Conservation (phyloP, 176 grass and related monocot genomes). For the Canna indica region DNA sequence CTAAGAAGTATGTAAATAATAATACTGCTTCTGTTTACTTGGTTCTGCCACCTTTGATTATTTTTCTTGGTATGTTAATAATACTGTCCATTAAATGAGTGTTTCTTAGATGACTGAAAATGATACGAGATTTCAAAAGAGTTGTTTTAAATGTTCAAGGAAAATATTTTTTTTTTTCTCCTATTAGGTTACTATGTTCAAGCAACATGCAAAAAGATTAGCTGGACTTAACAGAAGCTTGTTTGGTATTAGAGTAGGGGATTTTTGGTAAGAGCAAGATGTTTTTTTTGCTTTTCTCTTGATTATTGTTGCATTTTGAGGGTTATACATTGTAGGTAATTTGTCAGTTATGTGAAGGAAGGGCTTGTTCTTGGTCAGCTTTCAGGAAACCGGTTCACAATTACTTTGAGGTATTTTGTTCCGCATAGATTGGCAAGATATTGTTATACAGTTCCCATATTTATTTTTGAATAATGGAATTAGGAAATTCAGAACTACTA, state of each 20-base stretch:
- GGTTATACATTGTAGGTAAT: slow-evolving; percentile 25
- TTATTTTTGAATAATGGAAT: slow-evolving; percentile 19
- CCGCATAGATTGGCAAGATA: neutral
- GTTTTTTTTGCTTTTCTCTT: slow-evolving; percentile 6
- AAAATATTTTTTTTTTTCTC: slow-evolving; percentile 25
- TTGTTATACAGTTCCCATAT: slow-evolving; percentile 10
- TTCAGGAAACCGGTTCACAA: slow-evolving; percentile 77
- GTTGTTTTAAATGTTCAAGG: neutral
- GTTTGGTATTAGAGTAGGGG: slow-evolving; percentile 87
- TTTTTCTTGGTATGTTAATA: too few species aligned
- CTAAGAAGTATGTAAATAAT: too few species aligned
- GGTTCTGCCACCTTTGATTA: too few species aligned
- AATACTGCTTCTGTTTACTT: too few species aligned
- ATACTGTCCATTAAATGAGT: neutral
- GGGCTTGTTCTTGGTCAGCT: slow-evolving; percentile 93
- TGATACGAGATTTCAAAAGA: neutral
- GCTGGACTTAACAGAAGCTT: slow-evolving; percentile 75
- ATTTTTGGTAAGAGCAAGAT: slow-evolving; percentile 53
- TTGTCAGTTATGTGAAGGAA: slow-evolving; percentile 72
- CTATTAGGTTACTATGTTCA: slow-evolving; percentile 81
- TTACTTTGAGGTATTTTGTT: slow-evolving; percentile 67
- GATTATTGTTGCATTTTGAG: slow-evolving; percentile 13
- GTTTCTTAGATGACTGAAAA: too few species aligned
- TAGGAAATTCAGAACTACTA: slow-evolving; percentile 23
- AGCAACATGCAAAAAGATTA: slow-evolving; percentile 65